Evolutionary conservation across 139 green algal species (phyloP).

Genomic region (Edaphochlamys debaryana): DNA sequence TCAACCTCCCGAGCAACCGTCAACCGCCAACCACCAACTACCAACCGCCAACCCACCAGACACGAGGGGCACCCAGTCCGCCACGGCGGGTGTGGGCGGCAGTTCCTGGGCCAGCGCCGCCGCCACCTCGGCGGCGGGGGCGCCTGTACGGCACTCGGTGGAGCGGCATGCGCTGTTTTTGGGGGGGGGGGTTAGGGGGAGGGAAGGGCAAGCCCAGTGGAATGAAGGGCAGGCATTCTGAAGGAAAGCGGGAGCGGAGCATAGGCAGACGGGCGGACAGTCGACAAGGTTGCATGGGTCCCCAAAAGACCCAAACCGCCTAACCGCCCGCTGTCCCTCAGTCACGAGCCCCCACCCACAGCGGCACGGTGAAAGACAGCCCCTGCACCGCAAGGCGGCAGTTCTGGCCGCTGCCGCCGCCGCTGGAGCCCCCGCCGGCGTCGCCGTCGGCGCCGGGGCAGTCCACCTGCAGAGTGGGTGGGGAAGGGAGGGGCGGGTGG

Average conservation of each 20-base stretch:
- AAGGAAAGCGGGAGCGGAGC: no score
- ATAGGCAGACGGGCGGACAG: no score
- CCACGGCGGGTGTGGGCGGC: slow-evolving; percentile 13
- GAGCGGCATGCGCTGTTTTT: neutral
- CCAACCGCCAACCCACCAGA: neutral
- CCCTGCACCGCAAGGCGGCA: slow-evolving; percentile 13
- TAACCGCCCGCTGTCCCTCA: no score
- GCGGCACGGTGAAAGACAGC: neutral
- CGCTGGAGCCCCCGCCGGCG: neutral
- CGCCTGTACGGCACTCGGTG: slow-evolving; percentile 18
- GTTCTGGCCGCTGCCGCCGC: neutral
- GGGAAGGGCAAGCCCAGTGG: no score
- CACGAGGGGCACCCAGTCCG: slow-evolving; percentile 29
- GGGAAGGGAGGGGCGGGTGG: no score
- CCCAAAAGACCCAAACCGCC: no score
- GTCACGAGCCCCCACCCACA: neutral
- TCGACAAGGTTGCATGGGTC: no score
- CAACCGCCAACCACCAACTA: no score
- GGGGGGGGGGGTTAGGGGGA: no score
- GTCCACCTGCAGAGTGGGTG: no score
- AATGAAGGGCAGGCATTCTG: no score
- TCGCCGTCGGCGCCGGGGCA: neutral
- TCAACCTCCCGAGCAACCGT: no score
- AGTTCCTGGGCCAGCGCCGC: neutral
- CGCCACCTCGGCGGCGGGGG: slow-evolving; percentile 12